Conservation (phyloP, 164 flowering plant genomes). For the Platanus orientalis region DNA sequence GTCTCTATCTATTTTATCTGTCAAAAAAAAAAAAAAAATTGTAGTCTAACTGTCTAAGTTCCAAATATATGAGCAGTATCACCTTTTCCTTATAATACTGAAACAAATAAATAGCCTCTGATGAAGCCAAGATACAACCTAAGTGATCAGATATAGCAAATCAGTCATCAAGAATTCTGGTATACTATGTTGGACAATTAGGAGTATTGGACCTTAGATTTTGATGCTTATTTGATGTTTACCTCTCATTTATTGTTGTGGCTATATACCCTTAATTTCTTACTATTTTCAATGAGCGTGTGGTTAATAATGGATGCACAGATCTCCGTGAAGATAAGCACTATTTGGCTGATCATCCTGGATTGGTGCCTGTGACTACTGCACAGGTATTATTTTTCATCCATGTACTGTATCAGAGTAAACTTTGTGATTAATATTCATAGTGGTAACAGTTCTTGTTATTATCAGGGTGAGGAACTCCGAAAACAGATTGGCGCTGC, state of each 20-base stretch:
- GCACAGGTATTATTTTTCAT: constrained; percentile 51
- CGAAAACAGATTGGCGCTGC: constrained; percentile 90
- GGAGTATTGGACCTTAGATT: neutral
- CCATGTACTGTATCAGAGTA: neutral
- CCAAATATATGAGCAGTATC: neutral
- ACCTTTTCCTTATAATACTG: neutral
- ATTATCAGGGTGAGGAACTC: constrained; percentile 92
- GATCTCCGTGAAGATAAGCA: constrained; percentile 97
- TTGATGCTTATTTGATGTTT: neutral
- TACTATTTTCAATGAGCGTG: neutral
- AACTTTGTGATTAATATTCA: constrained; percentile 2
- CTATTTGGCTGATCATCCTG: constrained; percentile 94
- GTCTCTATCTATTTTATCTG: too few species aligned
- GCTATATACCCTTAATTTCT: neutral
- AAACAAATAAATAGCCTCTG: neutral
- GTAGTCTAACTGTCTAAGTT: too few species aligned
- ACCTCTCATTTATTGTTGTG: neutral
- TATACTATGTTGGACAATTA: neutral
- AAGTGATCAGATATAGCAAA: neutral
- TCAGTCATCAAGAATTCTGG: neutral
- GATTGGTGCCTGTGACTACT: constrained; percentile 83
- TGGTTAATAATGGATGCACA: constrained; percentile 15
- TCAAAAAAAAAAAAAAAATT: too few species aligned
- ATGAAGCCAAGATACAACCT: neutral
- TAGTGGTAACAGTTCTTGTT: constrained; percentile 1